Percentiles rank a stretch among this genome's conserved stretches.
phyloP scores from a whole-genome alignment of 202 grass and related monocot species.

The Cymbopogon flexuosus region DNA sequence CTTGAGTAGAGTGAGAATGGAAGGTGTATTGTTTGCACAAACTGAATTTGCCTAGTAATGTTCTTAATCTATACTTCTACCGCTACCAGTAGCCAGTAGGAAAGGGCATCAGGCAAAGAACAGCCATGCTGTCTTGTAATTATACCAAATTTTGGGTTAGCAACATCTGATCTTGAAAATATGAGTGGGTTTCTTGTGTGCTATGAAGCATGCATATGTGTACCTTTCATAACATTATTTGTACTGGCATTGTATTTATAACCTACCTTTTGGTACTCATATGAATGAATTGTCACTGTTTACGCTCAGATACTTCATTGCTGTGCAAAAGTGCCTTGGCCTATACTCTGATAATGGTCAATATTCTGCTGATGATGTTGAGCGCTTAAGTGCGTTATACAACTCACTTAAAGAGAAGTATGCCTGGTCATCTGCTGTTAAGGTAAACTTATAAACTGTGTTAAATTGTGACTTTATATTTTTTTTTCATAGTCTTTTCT shows the following conservation, averaged over 20 bases:
- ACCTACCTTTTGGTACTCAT: slow-evolving; percentile 2
- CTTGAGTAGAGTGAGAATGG: not conserved
- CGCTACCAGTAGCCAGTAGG: not conserved
- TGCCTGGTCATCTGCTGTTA: slow-evolving; percentile 87
- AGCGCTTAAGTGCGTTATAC: slow-evolving; percentile 66
- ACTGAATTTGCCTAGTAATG: not conserved
- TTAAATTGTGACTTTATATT: slow-evolving; percentile 10
- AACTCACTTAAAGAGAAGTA: slow-evolving; percentile 83
- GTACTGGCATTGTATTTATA: not conserved
- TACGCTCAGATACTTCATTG: slow-evolving; percentile 76
- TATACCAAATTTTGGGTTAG: not conserved
- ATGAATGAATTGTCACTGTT: not conserved
- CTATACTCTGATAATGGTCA: slow-evolving; percentile 82
- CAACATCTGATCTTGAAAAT: not conserved
- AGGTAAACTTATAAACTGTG: slow-evolving; percentile 66
- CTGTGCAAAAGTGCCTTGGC: slow-evolving; percentile 82
- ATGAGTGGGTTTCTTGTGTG: not conserved
- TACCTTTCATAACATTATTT: not conserved
- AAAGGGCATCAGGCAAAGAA: not conserved
- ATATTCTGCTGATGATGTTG: slow-evolving; percentile 68
- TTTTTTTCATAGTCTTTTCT: not conserved
- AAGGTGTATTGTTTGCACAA: not conserved
- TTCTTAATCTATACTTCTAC: slow-evolving; percentile 7
- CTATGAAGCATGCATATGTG: not conserved
- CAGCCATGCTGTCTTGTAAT: not conserved